Conservation (phyloP, 148 eudicot species). For the Amaranthus hypochondriacus region DNA sequence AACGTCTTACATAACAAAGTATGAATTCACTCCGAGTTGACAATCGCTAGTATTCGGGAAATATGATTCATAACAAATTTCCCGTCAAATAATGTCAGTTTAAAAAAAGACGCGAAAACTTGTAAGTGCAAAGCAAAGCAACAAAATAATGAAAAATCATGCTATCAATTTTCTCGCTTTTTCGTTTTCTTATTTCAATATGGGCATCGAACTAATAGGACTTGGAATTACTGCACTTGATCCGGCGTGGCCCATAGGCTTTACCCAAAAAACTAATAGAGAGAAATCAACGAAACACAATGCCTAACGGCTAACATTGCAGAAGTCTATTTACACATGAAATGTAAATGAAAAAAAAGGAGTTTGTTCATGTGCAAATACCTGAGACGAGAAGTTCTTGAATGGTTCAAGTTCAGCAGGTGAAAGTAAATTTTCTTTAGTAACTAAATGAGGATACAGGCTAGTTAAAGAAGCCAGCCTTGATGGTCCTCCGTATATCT, state of each 20-base stretch:
- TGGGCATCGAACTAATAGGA: background rate
- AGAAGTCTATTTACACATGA: background rate
- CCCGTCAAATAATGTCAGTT: no score
- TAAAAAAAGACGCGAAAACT: no score
- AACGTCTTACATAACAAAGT: no score
- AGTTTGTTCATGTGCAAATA: slow-evolving; percentile 15
- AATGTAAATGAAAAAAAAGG: background rate
- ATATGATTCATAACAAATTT: no score
- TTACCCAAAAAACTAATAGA: background rate
- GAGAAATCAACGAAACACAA: background rate
- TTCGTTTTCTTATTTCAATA: background rate
- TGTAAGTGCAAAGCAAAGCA: no score
- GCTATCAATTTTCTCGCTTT: background rate
- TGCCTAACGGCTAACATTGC: background rate
- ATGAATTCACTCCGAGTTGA: no score
- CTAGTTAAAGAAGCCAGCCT: slow-evolving; percentile 73
- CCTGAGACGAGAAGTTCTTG: slow-evolving; percentile 92
- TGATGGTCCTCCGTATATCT: slow-evolving; percentile 86
- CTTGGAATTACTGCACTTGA: no score
- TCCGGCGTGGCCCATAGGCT: no score
- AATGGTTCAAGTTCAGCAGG: slow-evolving; percentile 81
- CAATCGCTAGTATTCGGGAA: no score
- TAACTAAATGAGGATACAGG: slow-evolving; percentile 85
- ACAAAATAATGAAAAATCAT: no score
- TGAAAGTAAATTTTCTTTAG: slow-evolving; percentile 84